These are phyloP conservation scores for Calycina marina DNA, from an alignment of 2,329 filamentous ascomycete genomes.

Conservation along the genomic window DNA sequence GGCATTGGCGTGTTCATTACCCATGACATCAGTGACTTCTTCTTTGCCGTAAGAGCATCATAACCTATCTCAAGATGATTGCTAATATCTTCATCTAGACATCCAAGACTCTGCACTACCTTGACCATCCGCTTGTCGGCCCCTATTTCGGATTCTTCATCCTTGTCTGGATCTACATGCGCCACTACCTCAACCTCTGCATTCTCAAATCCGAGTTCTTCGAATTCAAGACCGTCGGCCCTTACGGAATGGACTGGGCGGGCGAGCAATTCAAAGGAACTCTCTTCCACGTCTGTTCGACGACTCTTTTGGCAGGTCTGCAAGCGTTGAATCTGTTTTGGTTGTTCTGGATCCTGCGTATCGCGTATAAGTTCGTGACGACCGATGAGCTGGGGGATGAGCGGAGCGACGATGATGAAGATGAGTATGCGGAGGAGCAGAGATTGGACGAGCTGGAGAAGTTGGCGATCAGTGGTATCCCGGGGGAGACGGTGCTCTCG, in stretches of 20 bases:
- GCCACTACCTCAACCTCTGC: constrained; percentile 69
- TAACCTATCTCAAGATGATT: not conserved
- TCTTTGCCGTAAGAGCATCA: constrained; percentile 57
- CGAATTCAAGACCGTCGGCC: constrained; percentile 60
- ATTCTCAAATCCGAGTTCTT: constrained; percentile 65
- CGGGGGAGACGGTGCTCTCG: too few species aligned
- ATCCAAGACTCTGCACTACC: constrained; percentile 83
- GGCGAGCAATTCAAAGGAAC: constrained; percentile 64
- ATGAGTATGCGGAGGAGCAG: constrained; percentile 9
- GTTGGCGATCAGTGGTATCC: too few species aligned
- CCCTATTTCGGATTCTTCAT: constrained; percentile 81
- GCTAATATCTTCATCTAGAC: constrained; percentile 36
- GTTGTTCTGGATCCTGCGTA: constrained; percentile 65
- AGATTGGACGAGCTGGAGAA: too few species aligned
- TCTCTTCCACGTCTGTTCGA: constrained; percentile 53
- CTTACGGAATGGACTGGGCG: constrained; percentile 64
- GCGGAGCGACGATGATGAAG: constrained; percentile 53
- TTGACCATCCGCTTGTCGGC: constrained; percentile 62
- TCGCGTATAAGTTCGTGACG: constrained; percentile 55
- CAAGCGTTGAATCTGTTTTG: constrained; percentile 72
- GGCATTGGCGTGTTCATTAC: constrained; percentile 88
- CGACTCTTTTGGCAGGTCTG: constrained; percentile 46
- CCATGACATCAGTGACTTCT: constrained; percentile 90
- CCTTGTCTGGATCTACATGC: constrained; percentile 73
- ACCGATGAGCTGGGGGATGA: constrained; percentile 51